phyloP scores from a whole-genome alignment of 495 filamentous ascomycete species.

The Chlorociboria aeruginascens region DNA sequence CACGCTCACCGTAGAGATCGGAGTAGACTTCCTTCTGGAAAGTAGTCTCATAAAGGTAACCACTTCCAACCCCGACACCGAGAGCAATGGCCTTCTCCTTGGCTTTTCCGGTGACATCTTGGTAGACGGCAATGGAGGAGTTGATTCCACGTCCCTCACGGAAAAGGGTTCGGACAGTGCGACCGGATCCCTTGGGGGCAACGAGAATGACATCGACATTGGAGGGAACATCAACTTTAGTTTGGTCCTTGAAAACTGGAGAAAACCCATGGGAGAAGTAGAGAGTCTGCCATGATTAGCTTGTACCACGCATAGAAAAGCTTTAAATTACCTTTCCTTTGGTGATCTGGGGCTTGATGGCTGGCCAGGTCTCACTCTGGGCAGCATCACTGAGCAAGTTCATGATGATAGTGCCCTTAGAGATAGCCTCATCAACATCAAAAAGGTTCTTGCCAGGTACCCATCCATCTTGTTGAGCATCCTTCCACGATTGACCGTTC shows the following conservation, averaged over 20 bases:
- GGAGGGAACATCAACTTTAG: conserved; percentile 91
- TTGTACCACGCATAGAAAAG: conserved; percentile 2
- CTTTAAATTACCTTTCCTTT: conserved; percentile 72
- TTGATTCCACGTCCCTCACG: conserved; percentile 98
- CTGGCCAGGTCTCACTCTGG: conserved; percentile 95
- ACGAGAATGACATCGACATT: conserved; percentile 99
- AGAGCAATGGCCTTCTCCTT: conserved; percentile 97
- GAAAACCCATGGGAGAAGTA: conserved; percentile 99
- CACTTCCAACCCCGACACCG: conserved; percentile 88
- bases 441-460: conserved; percentile 96
- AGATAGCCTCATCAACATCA: conserved; percentile 90
- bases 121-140: conserved; percentile 96
- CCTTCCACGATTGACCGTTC: conserved; percentile 95
- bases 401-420: conserved; percentile 92
- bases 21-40: conserved; percentile 99
- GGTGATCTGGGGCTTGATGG: conserved; percentile 92
- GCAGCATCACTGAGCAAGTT: conserved; percentile 96
- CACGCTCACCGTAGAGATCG: conserved; percentile 98
- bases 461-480: conserved; percentile 95
- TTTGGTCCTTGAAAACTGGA: conserved; percentile 97
- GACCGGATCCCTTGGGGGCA: conserved; percentile 96
- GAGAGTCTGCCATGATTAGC: conserved; percentile 53
- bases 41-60: conserved; percentile 99
- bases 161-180: conserved; percentile 96
- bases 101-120: conserved; percentile 95